phyloP scores from a whole-genome alignment of 495 filamentous ascomycete species.

The Haplographium delicatum region DNA sequence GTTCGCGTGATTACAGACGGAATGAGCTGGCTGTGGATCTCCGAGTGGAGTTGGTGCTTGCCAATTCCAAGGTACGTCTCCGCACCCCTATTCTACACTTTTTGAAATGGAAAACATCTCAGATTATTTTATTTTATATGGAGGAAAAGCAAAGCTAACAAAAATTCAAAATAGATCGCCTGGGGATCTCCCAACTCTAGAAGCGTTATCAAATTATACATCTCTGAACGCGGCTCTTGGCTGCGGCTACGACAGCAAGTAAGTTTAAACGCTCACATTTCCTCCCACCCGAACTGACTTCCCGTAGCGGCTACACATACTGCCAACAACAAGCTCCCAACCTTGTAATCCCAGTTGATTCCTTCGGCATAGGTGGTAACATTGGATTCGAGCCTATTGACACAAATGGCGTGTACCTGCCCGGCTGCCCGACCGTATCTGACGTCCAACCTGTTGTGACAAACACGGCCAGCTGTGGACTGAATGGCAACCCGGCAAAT shows the following conservation, averaged over 20 bases:
- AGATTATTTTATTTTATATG: too few relatives aligned
- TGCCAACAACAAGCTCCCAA: neutral
- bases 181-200: neutral
- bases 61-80: neutral
- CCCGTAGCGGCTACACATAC: neutral
- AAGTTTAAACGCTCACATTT: too few relatives aligned
- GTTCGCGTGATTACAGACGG: slow-evolving; percentile 3
- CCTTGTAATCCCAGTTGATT: neutral
- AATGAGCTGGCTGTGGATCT: neutral
- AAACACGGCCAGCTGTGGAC: too few relatives aligned
- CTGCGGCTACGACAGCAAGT: neutral
- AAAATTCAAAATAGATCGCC: neutral
- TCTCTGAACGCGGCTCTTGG: neutral
- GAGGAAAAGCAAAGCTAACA: neutral
- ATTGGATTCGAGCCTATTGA: slow-evolving; percentile 4
- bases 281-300: too few relatives aligned
- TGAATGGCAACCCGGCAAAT: too few relatives aligned
- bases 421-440: neutral
- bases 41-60: slow-evolving; percentile 1
- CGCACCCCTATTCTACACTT: neutral
- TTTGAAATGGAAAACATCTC: too few relatives aligned
- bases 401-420: neutral
- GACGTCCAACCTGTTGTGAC: neutral
- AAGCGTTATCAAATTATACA: neutral
- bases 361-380: neutral